A percentile compares a stretch with the other conserved stretches of the same genome.
Conservation (phyloP, 2,329 filamentous ascomycete genomes). For the Verticillium zaregamsianum region DNA sequence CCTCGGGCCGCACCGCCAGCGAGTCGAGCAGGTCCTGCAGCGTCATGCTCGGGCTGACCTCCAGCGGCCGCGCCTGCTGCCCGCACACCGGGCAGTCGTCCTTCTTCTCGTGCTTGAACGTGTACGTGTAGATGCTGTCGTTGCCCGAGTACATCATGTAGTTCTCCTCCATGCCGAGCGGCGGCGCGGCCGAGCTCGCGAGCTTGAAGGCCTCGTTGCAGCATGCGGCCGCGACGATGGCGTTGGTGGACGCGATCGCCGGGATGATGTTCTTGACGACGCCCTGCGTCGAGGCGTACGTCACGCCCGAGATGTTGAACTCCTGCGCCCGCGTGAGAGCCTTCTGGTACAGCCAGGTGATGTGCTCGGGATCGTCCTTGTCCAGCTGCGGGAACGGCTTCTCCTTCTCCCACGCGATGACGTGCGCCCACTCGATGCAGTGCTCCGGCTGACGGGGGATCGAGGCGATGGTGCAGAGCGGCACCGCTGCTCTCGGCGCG, state of each 20-base stretch:
- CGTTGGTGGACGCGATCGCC: slow-evolving; percentile 95
- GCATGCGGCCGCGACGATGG: slow-evolving; percentile 90
- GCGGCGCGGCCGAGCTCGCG: slow-evolving; percentile 75
- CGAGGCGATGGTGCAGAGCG: slow-evolving; percentile 91
- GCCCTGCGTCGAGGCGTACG: slow-evolving; percentile 92
- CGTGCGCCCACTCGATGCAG: slow-evolving; percentile 97
- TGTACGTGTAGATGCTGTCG: slow-evolving; percentile 94
- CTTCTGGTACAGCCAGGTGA: slow-evolving; percentile 92
- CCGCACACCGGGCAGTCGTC: slow-evolving; percentile 94
- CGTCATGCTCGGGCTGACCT: slow-evolving; percentile 66
- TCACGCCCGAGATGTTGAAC: slow-evolving; percentile 88
- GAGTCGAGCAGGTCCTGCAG: slow-evolving; percentile 82
- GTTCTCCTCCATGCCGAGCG: slow-evolving; percentile 73
- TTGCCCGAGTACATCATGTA: slow-evolving; percentile 99
- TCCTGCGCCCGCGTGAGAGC: slow-evolving; percentile 77
- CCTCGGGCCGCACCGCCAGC: slow-evolving; percentile 76
- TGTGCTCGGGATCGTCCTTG: slow-evolving; percentile 94
- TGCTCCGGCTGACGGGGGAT: slow-evolving; percentile 97
- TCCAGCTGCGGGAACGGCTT: slow-evolving; percentile 82
- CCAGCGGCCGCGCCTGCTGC: slow-evolving; percentile 70
- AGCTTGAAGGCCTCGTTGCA: slow-evolving; percentile 98
- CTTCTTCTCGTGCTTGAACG: slow-evolving; percentile 92
- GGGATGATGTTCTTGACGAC: slow-evolving; percentile 99
- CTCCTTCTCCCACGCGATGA: slow-evolving; percentile 92
- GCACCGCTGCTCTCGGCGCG: slow-evolving; percentile 92